Conservation (phyloP, 2,329 filamentous ascomycete species). For the Drechslerella stenobrocha region DNA sequence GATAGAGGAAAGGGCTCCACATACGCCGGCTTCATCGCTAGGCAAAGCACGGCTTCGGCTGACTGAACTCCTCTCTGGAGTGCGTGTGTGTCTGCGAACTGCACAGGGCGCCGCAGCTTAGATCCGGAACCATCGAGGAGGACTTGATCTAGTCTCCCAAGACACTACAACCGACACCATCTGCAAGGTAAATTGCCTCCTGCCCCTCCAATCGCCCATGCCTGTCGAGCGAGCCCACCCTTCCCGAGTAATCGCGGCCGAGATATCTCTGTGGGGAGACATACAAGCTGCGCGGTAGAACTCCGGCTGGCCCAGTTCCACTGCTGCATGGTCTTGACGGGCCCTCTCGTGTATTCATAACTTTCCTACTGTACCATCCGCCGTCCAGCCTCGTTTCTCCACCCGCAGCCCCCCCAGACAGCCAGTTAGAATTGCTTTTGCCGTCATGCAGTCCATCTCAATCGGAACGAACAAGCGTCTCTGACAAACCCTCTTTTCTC, state of each 20-base stretch:
- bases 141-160: too few species aligned
- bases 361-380: too few species aligned
- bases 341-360: too few species aligned
- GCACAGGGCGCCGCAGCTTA: conserved; percentile 42
- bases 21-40: background rate
- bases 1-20: background rate
- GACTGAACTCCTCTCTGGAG: conserved; percentile 21
- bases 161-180: too few species aligned
- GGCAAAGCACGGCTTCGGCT: conserved; percentile 39
- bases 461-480: conserved; percentile 4
- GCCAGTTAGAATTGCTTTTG: conserved; percentile 18
- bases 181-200: conserved; percentile 8
- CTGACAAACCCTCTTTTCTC: conserved; percentile 21
- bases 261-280: background rate
- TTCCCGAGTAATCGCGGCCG: background rate
- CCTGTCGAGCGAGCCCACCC: background rate
- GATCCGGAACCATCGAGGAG: conserved; percentile 36
- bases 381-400: conserved; percentile 5
- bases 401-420: conserved; percentile 1
- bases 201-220: background rate
- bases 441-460: background rate
- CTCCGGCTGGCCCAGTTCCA: background rate
- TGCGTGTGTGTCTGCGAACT: conserved; percentile 35
- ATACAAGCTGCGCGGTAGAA: background rate
- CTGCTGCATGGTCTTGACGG: background rate